Evolutionary conservation across 345 rosid species (phyloP).

Genomic region (Sisymbrium irio): DNA sequence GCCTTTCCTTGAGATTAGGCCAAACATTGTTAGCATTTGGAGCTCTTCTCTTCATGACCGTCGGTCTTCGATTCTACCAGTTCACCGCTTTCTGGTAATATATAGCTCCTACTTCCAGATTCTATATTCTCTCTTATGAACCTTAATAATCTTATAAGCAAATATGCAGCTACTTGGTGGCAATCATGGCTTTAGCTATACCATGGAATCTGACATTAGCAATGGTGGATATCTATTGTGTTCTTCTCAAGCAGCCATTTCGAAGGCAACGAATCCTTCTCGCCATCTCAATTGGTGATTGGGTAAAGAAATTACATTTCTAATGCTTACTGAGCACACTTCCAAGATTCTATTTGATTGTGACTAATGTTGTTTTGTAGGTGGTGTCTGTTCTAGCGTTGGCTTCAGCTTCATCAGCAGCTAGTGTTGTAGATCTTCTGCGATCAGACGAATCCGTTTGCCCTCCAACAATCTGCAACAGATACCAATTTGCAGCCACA

Average conservation of each 20-base stretch:
- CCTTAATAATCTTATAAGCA: background rate
- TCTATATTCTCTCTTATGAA: background rate
- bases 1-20: conserved; percentile 79
- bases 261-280: conserved; percentile 57
- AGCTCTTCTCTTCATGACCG: conserved; percentile 81
- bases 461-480: conserved; percentile 57
- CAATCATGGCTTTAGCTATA: conserved; percentile 79
- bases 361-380: conserved; percentile 34
- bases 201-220: conserved; percentile 89
- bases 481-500: conserved; percentile 77
- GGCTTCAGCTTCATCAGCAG: conserved; percentile 79
- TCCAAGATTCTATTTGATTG: background rate
- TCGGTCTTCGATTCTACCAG: conserved; percentile 81
- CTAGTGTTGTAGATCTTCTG: conserved; percentile 73
- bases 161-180: conserved; percentile 69
- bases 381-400: conserved; percentile 66
- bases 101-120: background rate
- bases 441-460: conserved; percentile 39
- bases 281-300: conserved; percentile 71
- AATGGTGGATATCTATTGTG: conserved; percentile 74
- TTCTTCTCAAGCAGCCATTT: conserved; percentile 58
- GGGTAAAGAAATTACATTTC: conserved; percentile 44
- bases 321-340: background rate
- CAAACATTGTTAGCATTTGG: conserved; percentile 74
- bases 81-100: conserved; percentile 84